A percentile compares a stretch with the other conserved stretches of the same genome.
Conservation (phyloP, 768 basidiomycete genomes). For the Leccinellum luteum region DNA sequence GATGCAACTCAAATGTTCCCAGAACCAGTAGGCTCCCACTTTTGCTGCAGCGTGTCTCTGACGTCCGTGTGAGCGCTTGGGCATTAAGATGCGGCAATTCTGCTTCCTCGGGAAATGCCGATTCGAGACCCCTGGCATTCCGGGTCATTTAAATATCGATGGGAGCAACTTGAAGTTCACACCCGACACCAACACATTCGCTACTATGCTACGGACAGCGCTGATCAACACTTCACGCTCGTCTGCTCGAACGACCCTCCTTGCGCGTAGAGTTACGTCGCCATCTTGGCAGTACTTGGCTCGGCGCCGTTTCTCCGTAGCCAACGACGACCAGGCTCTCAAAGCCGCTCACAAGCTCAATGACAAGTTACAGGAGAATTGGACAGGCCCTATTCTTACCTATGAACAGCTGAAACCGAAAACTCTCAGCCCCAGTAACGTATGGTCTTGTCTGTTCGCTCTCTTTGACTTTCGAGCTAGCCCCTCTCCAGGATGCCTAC, state of each 20-base stretch:
- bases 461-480: slow-evolving; percentile 7
- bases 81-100: background rate
- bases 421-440: slow-evolving; percentile 71
- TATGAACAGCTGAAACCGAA: slow-evolving; percentile 83
- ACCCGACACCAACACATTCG: background rate
- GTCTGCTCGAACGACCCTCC: slow-evolving; percentile 7
- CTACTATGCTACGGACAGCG: slow-evolving; percentile 24
- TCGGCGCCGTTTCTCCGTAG: slow-evolving; percentile 37
- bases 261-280: slow-evolving; percentile 1
- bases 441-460: slow-evolving; percentile 24
- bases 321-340: slow-evolving; percentile 22
- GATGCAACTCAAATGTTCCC: slow-evolving; percentile 35
- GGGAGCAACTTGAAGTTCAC: background rate
- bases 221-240: slow-evolving; percentile 15
- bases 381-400: slow-evolving; percentile 68
- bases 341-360: slow-evolving; percentile 32
- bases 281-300: slow-evolving; percentile 17
- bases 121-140: background rate
- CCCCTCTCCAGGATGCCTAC: slow-evolving; percentile 53
- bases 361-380: slow-evolving; percentile 57
- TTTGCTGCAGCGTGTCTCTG: slow-evolving; percentile 22
- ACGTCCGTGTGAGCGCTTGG: background rate
- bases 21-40: slow-evolving; percentile 50
- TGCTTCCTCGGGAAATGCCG: background rate
- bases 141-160: background rate